Evolutionary conservation across 257 asterid species (phyloP), one percentile per base, ranked within the genome.

Genomic region (Misopates orontium): DNA sequence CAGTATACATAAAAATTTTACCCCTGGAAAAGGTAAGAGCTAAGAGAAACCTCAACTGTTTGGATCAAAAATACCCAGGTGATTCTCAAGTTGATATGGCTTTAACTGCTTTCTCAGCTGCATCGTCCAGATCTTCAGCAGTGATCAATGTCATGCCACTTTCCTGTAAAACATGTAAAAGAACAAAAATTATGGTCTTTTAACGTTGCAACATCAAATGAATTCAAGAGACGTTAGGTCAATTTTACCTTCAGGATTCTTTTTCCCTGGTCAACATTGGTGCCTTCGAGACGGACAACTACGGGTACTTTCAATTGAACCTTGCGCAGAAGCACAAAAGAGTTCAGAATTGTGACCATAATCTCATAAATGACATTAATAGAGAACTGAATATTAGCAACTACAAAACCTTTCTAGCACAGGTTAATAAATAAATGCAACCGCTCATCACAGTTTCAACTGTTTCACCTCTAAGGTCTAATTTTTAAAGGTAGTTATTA

Each of bases 251-350:
- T 92, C 67, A 92, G 84, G 72, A 92, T 92, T 82, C 96, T 87
- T 85, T 87, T 89, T 59, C 97, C 97, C 73, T 84, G 94, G 77
- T 93, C 98, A 19, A 93, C 98, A 25, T 93, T 93, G 73, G 98
- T 93, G 57, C 98, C 98, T 80, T 93, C 98, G 47, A 93, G 96
- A 60, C 98, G 96, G 68, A 93, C 98, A 39, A 93, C 77, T 16
- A 93, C 97, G 14, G 96, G 98, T 65, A 89, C 98, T 80, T 93
- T 85, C 78, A 89, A 73, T 84, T 92, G 84, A 75, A 89, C 96
- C 97, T 92, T 59, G 45, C 69, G 45, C 18, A 62, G 69, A 70
- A 51, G 41, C 44, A 36, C 50, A 66, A 72, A 22, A 48, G 39
- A 65, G 57, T 67, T 70, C 60, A 73, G 60, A 51, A 66, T 28